Conservation (phyloP, 75 land plant species). For the Pinus albicaulis region DNA sequence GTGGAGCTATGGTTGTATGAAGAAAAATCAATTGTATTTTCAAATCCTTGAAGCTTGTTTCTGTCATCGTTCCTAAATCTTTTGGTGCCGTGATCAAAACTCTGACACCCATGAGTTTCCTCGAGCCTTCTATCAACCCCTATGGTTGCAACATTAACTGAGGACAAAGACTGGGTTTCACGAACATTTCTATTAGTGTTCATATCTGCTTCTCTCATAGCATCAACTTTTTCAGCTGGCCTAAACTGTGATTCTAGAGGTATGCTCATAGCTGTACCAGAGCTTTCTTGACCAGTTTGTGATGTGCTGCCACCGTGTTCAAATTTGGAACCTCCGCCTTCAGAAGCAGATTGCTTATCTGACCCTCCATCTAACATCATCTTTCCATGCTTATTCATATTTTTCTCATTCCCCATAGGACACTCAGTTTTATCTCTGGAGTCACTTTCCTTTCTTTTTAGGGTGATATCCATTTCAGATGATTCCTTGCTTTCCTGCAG, state of each 20-base stretch:
- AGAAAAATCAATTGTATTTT: slow-evolving; percentile 14
- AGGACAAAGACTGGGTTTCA: neutral
- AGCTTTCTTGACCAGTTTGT: slow-evolving; percentile 12
- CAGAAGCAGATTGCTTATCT: slow-evolving; percentile 3
- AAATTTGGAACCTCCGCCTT: slow-evolving; percentile 5
- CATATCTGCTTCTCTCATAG: slow-evolving; percentile 1
- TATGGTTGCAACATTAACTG: slow-evolving; percentile 4
- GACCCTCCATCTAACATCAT: neutral
- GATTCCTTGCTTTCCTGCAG: slow-evolving; percentile 40
- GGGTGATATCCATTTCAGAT: slow-evolving; percentile 1
- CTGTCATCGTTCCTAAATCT: slow-evolving; percentile 7
- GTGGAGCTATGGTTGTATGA: neutral
- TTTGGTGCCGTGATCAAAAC: slow-evolving; percentile 5
- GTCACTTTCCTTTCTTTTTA: slow-evolving; percentile 17
- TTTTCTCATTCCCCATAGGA: slow-evolving; percentile 7
- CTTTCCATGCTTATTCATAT: slow-evolving; percentile 8
- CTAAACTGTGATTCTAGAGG: slow-evolving; percentile 9
- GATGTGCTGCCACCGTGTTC: slow-evolving; percentile 15
- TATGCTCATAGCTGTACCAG: slow-evolving; percentile 8
- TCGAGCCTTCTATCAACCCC: slow-evolving; percentile 4
- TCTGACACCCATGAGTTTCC: slow-evolving; percentile 1
- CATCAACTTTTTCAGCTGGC: neutral
- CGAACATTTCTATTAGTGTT: neutral
- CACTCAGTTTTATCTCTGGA: neutral
- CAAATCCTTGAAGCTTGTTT: slow-evolving; percentile 6